These are phyloP conservation scores for Mucuna pruriens DNA, from an alignment of 306 rosid species.

Conservation along the genomic window DNA sequence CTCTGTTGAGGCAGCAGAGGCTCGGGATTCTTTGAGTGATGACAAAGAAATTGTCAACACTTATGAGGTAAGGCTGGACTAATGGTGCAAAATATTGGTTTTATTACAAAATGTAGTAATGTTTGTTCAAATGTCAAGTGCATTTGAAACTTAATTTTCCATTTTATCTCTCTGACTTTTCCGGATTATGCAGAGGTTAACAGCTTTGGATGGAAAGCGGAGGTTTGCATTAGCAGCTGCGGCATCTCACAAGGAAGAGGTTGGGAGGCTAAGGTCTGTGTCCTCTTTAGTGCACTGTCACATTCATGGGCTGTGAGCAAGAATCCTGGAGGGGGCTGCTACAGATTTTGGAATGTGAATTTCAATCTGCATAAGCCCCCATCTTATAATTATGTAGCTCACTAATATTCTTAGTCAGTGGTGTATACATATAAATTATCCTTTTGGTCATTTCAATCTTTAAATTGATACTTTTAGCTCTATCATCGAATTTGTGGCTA, in stretches of 20 bases:
- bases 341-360: conserved; percentile 27
- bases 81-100: conserved; percentile 19
- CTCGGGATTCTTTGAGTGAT: conserved; percentile 89
- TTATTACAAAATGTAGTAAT: conserved; percentile 9
- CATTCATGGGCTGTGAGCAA: conserved; percentile 26
- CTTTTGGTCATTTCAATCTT: conserved; percentile 10
- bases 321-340: conserved; percentile 35
- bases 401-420: conserved; percentile 13
- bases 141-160: conserved; percentile 18
- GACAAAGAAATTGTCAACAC: conserved; percentile 88
- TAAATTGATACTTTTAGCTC: conserved; percentile 16
- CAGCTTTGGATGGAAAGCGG: conserved; percentile 94
- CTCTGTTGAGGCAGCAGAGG: conserved; percentile 94
- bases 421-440: neutral
- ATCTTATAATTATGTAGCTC: neutral
- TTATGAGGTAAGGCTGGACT: conserved; percentile 69
- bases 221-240: conserved; percentile 99
- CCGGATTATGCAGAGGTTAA: conserved; percentile 68
- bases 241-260: conserved; percentile 91
- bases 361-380: conserved; percentile 27
- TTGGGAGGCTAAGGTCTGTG: conserved; percentile 82
- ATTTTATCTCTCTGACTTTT: conserved; percentile 4
- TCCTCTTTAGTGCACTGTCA: conserved; percentile 34
- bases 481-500: neutral
- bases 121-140: conserved; percentile 10